Base-by-base conservation (phyloP, 2,329 filamentous ascomycete species). In the Trichoderma harzianum region DNA sequence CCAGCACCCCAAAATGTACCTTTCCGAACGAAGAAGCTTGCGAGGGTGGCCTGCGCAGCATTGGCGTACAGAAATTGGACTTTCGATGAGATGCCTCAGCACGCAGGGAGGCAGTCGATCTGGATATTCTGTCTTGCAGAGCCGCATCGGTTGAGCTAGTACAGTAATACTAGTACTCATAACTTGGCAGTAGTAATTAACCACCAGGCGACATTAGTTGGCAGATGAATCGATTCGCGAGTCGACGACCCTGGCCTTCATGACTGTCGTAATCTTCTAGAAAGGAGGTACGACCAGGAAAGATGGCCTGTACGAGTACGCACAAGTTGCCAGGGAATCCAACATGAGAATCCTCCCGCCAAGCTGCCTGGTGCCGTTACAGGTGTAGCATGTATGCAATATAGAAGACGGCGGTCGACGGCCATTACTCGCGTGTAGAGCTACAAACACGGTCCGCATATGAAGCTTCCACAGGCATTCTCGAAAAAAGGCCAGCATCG, bases 151-250 rank as follows among this genome's bases (percentile, higher is more conserved):
- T 57, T 51, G 26, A 51, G 34, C 55, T 28, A 39, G 32, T 34
- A 16, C 18, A 51, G 43, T 51, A 51, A 30, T 51, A 14, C 14
- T n/a, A 60, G 30, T 34, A 34, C 5, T 34, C 47, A 7, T 55
- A 65, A 11, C 43, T 18, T 53, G 43, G 12, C 43, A 34, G n/a
- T 18, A 36, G 36, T 39, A 39, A 39, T 18, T 43, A 39, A 28
- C 34, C 34, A 43, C 36, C 61, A 69, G 36, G 28, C 36, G 57
- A 36, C 34, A 47, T 69, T 62, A 21, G 39, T 14, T 62, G 36
- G 16, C 16, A 51, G 66, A 36, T 62, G 28, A 51, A n/a, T 69
- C 55, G 64, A 67, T 67, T 67, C 64, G 64, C 64, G 64, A 67
- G 34, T 5, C 12, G 51, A 43, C 34, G 34, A 10, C 34, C 51